Evolutionary conservation across 2,329 filamentous ascomycete genomes (phyloP), one percentile per base, ranked within the genome.

Genomic region (Aspergillus pseudoterreus): DNA sequence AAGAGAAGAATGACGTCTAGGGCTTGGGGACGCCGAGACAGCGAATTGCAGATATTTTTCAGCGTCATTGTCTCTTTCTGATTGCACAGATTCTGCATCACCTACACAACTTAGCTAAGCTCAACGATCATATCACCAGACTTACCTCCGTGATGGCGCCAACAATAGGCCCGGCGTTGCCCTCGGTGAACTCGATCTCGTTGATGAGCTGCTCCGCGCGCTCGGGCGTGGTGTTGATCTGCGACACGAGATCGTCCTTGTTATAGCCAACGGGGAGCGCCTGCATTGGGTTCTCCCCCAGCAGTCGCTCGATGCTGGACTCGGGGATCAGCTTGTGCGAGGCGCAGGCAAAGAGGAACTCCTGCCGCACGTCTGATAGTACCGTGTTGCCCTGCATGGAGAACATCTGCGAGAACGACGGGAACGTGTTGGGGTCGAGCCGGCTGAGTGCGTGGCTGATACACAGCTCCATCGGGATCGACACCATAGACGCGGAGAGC

Each of bases 271-370:
- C 82, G 1, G 90, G 88, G 45, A 92, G 76, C 35, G 85, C 87
- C 57, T 90, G 85, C 75, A 94, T 87, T 0, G 90, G 88, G 21
- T 90, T 86, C 62, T 96, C 91, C 4, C 90, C 91, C 2, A 96
- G 75, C 9, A 99, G 80, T 4, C 82, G 82, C 64, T 92, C 85
- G 14, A 96, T 88, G 45, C 86, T 88, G 32, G 83, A 79, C 57
- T 91, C 85, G 0, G 85, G 82, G 21, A 97, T 85, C n/a, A 99
- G 76, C 1, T 85, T 84, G 68, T 97, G 92, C 36, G 96, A 78
- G 49, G 89, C 90, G 66, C 94, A 99, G 0, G 92, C 86, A 57
- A 95, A 94, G 38, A 95, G 82, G 59, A 97, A 97, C 55, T 96
- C 77, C 72, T 87, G 88, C 22, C 86, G 82, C 24, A 89, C 90